Conservation (phyloP, 768 basidiomycete genomes). For the Mycena vitilis region DNA sequence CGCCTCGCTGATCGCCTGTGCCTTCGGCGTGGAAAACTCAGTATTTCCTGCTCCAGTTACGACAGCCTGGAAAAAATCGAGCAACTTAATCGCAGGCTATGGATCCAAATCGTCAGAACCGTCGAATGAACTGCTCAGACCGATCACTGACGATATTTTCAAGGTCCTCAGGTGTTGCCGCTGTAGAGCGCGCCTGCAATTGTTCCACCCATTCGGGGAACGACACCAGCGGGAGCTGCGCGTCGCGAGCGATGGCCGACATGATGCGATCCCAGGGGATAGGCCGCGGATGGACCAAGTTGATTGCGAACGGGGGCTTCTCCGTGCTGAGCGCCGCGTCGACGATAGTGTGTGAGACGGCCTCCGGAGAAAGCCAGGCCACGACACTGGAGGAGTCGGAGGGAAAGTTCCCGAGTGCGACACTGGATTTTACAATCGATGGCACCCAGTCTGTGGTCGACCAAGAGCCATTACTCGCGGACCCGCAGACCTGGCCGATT, state of each 20-base stretch:
- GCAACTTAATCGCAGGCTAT: constrained; percentile 23
- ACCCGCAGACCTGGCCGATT: constrained; percentile 38
- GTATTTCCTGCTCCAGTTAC: constrained; percentile 1
- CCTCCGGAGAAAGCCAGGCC: constrained; percentile 52
- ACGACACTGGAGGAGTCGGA: constrained; percentile 36
- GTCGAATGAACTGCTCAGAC: not conserved
- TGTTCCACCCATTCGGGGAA: constrained; percentile 45
- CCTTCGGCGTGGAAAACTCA: constrained; percentile 11
- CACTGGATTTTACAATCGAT: constrained; percentile 40
- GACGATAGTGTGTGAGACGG: constrained; percentile 46
- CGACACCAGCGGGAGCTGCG: constrained; percentile 39
- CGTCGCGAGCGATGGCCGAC: constrained; percentile 35
- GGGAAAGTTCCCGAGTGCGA: constrained; percentile 33
- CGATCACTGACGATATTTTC: constrained; percentile 45
- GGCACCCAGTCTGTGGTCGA: constrained; percentile 48
- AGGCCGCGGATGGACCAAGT: constrained; percentile 53
- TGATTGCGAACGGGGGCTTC: constrained; percentile 41
- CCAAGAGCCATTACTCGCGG: constrained; percentile 43
- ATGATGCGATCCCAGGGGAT: constrained; percentile 46
- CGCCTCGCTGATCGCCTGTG: constrained; percentile 9
- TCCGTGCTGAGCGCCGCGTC: constrained; percentile 45
- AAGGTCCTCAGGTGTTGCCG: constrained; percentile 42
- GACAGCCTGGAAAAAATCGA: constrained; percentile 16
- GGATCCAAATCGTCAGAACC: not conserved
- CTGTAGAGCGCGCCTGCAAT: constrained; percentile 40